phyloP scores from a whole-genome alignment of 2,329 filamentous ascomycete genomes.

The Volutella citrinella region DNA sequence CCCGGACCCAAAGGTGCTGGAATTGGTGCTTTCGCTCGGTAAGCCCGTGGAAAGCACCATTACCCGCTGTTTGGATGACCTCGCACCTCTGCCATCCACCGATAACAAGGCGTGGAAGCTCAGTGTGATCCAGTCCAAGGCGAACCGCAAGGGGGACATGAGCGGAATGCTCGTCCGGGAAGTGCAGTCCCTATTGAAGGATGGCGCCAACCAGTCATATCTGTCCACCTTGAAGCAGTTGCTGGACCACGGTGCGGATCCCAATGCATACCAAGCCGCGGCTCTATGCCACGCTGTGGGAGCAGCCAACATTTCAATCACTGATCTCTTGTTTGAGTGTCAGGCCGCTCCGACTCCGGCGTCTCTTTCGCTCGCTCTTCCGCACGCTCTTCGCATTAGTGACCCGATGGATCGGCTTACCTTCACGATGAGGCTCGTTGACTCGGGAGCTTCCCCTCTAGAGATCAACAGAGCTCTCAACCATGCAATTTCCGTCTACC shows the following conservation, averaged over 20 bases:
- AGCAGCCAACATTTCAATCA: constrained; percentile 41
- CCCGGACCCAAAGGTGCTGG: constrained; percentile 46
- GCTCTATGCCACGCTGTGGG: constrained; percentile 50
- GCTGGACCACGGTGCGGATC: constrained; percentile 49
- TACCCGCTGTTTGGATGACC: constrained; percentile 38
- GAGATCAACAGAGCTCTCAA: constrained; percentile 52
- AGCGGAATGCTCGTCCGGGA: constrained; percentile 48
- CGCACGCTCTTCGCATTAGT: constrained; percentile 48
- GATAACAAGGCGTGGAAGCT: constrained; percentile 49
- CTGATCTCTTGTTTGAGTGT: constrained; percentile 46
- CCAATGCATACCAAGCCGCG: constrained; percentile 51
- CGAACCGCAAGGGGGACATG: constrained; percentile 41
- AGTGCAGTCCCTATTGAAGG: constrained; percentile 43
- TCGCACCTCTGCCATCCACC: constrained; percentile 42
- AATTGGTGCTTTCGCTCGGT: constrained; percentile 44
- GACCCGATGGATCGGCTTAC: constrained; percentile 50
- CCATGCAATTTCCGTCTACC: constrained; percentile 46
- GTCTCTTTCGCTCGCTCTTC: constrained; percentile 49
- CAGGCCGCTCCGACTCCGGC: constrained; percentile 34
- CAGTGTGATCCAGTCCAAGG: constrained; percentile 42
- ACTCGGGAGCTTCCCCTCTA: constrained; percentile 43
- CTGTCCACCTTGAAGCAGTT: constrained; percentile 45
- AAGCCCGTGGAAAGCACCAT: constrained; percentile 43
- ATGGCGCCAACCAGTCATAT: constrained; percentile 34
- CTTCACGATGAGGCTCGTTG: constrained; percentile 48